phyloP scores from a whole-genome alignment of 495 filamentous ascomycete genomes.

The Pseudotulostoma volvatum region DNA sequence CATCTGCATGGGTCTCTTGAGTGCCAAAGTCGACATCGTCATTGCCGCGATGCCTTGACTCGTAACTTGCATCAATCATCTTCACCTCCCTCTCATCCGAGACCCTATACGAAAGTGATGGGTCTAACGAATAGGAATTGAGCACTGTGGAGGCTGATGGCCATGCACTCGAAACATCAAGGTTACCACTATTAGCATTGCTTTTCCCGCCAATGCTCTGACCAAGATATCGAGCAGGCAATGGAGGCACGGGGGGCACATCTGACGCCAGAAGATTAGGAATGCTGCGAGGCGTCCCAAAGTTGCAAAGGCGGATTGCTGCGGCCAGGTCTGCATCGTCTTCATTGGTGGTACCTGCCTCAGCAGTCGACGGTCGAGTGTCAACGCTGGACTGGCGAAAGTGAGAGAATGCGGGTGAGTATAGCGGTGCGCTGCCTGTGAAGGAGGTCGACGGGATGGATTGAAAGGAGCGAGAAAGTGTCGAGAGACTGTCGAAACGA shows the following conservation, averaged over 20 bases:
- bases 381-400: constrained; percentile 40
- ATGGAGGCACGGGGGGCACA: constrained; percentile 70
- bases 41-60: constrained; percentile 35
- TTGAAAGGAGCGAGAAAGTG: constrained; percentile 72
- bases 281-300: constrained; percentile 60
- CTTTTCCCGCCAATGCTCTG: constrained; percentile 10
- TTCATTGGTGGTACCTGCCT: constrained; percentile 36
- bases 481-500: constrained; percentile 43
- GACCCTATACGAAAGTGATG: constrained; percentile 33
- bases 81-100: constrained; percentile 30
- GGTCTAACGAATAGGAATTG: constrained; percentile 27
- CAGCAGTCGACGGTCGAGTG: constrained; percentile 45
- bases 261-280: constrained; percentile 56
- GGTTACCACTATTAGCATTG: constrained; percentile 13
- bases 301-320: constrained; percentile 84
- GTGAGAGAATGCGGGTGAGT: constrained; percentile 32
- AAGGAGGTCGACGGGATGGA: constrained; percentile 47
- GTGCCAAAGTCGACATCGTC: constrained; percentile 69
- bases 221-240: constrained; percentile 42
- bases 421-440: constrained; percentile 26
- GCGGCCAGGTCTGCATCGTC: constrained; percentile 66
- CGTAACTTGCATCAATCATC: constrained; percentile 21
- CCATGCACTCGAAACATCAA: constrained; percentile 20
- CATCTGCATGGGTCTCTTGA: constrained; percentile 50
- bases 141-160: constrained; percentile 28